phyloP scores from a whole-genome alignment of 176 grass and related monocot genomes.

The Hordeum marinum region DNA sequence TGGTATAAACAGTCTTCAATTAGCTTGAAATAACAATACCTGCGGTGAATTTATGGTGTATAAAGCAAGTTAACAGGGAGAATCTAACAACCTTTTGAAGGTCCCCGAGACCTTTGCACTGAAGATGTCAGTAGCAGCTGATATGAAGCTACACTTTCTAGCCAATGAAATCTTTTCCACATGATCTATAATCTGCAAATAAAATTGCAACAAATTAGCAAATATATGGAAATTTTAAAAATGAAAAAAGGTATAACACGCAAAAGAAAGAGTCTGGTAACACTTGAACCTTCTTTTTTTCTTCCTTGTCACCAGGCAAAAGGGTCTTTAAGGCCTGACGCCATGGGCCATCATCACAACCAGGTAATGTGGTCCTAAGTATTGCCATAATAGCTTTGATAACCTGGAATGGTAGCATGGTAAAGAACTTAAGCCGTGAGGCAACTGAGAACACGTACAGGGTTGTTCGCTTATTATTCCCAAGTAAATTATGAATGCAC shows the following conservation, averaged over 20 bases:
- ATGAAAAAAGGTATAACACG: background rate
- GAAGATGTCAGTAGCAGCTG: slow-evolving; percentile 78
- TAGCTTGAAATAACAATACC: background rate
- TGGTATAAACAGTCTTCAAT: background rate
- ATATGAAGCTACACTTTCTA: slow-evolving; percentile 78
- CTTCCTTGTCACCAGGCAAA: slow-evolving; percentile 79
- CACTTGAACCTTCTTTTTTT: slow-evolving; percentile 79
- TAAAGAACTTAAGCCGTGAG: slow-evolving; percentile 16
- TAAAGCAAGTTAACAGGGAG: slow-evolving; percentile 15
- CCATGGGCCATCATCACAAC: slow-evolving; percentile 69
- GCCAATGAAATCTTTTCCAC: slow-evolving; percentile 82
- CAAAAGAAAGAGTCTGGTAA: slow-evolving; percentile 13
- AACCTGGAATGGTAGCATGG: slow-evolving; percentile 42
- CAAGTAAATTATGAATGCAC: background rate
- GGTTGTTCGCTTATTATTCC: background rate
- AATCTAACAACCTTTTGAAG: slow-evolving; percentile 81
- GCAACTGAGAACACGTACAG: background rate
- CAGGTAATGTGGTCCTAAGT: slow-evolving; percentile 71
- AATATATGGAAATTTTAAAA: background rate
- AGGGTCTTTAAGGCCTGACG: slow-evolving; percentile 83
- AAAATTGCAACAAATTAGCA: slow-evolving; percentile 24
- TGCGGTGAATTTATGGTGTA: background rate
- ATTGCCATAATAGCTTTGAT: slow-evolving; percentile 91
- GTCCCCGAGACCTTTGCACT: slow-evolving; percentile 94
- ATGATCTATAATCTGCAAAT: slow-evolving; percentile 70